Percentiles rank a stretch among this genome's conserved stretches.
Conservation (phyloP, 1,139 yeast genomes). For the Yarrowia galli region DNA sequence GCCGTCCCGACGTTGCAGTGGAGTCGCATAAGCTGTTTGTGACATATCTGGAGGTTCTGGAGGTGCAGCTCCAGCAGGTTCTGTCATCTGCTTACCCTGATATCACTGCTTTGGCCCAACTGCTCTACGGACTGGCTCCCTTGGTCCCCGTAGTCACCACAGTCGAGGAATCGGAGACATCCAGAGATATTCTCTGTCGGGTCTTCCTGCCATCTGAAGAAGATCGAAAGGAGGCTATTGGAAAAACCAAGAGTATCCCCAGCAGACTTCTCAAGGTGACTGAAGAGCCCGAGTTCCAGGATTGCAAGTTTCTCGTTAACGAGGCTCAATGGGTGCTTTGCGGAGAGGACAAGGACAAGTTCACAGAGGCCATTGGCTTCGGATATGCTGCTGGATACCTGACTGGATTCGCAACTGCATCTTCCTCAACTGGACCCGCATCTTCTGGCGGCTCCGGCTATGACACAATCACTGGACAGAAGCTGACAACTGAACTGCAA, state of each 20-base stretch:
- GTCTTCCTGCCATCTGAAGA: constrained; percentile 28
- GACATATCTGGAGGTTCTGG: constrained; percentile 11
- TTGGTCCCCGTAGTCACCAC: constrained; percentile 14
- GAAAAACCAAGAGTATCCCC: constrained; percentile 4
- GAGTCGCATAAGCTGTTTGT: constrained; percentile 11
- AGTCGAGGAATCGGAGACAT: background rate
- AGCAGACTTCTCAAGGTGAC: constrained; percentile 28
- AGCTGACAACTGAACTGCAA: constrained; percentile 32
- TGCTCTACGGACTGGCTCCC: constrained; percentile 24
- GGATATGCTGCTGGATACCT: constrained; percentile 31
- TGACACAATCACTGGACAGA: constrained; percentile 25
- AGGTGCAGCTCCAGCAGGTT: constrained; percentile 6
- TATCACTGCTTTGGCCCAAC: constrained; percentile 5
- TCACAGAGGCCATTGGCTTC: constrained; percentile 29
- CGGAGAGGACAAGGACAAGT: constrained; percentile 17
- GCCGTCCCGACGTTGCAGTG: constrained; percentile 27
- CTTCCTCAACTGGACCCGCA: background rate
- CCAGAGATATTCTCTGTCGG: constrained; percentile 2
- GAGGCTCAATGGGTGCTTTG: constrained; percentile 37
- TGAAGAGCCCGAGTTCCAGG: constrained; percentile 25
- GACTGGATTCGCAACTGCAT: background rate
- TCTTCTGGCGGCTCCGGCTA: background rate
- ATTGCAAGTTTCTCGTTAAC: constrained; percentile 33
- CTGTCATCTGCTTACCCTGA: background rate
- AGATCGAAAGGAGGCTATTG: constrained; percentile 33